These are phyloP conservation scores for Talaromyces verruculosus DNA, from an alignment of 2,329 filamentous ascomycete species.

Conservation along the genomic window DNA sequence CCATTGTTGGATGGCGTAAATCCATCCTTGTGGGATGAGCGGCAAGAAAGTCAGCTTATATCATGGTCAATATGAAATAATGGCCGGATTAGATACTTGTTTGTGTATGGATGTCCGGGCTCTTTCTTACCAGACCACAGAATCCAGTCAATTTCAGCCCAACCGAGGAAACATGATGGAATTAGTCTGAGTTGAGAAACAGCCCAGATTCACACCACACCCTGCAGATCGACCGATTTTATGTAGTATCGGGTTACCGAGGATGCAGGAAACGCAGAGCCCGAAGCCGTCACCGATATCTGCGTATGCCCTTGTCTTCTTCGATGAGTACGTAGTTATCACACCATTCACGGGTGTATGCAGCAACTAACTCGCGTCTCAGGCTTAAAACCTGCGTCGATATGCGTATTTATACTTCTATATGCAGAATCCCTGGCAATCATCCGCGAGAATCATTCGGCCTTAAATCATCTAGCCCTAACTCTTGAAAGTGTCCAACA, in stretches of 20 bases:
- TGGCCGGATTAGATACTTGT: not conserved
- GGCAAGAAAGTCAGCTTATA: not conserved
- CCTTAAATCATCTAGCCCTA: no score
- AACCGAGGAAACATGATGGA: not conserved
- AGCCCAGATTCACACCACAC: not conserved
- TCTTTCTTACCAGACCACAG: not conserved
- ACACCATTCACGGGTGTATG: not conserved
- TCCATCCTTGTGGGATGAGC: not conserved
- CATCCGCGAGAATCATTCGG: not conserved
- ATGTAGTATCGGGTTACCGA: constrained; percentile 2
- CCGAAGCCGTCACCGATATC: not conserved
- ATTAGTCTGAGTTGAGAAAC: not conserved
- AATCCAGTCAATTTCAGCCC: not conserved
- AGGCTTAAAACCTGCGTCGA: not conserved
- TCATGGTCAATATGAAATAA: not conserved
- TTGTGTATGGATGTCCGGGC: not conserved
- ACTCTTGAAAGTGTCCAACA: no score
- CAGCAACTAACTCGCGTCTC: not conserved
- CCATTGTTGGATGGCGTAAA: not conserved
- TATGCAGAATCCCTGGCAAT: not conserved
- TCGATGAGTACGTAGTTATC: not conserved
- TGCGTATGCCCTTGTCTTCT: not conserved
- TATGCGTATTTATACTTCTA: not conserved
- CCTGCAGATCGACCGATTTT: not conserved
- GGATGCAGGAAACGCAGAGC: not conserved